Base-by-base conservation (phyloP, 371 early-diverging fungal species). In the Mucor velutinosus region DNA sequence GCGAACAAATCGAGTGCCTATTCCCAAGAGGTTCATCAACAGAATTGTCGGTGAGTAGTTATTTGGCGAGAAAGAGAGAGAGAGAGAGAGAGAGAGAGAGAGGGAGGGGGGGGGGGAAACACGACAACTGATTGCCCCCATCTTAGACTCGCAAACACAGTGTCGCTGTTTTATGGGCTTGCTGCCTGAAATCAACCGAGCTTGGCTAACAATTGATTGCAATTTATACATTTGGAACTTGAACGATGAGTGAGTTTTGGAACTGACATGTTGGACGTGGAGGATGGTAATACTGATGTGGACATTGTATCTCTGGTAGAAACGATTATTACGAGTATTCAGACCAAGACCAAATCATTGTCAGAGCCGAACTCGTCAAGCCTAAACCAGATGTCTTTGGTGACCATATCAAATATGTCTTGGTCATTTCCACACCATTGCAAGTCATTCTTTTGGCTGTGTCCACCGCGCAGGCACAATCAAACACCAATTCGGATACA, bases 341-440 rank as follows among this genome's bases (percentile, higher is more conserved):
- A 51, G 95, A 94, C 43, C 93, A 93, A 78, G 95, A 95, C 61
- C 95, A 95, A 72, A 76, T 94, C 51, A 95, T 96, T 64, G 81
- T 87, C 21, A 87, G 85, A 59, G 93, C 93, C 7, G 94, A 85
- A 4, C 73, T 95, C 37, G 94, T 92, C 0, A 88, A 84, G 62
- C 94, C 95, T n/a, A 78, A 83, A 53, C 69, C 57, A 15, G 89
- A 86, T 29, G 86, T 94, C 23, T 94, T 96, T 77, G 79, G 90
- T 19, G 88, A 91, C 51, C 78, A 90, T 15, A 88, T 96, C 56
- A 81, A 89, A 29, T 89, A 93, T 64, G 69, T 96, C 15, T 80
- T 96, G 27, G 92, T 93, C 5, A 77, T 96, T n/a, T 90, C 95
- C 0, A 96, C 97, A 8, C 90, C 94, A 19, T 74, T 94, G 14